Conservation (phyloP, 345 rosid species). For the Syzygium oleosum region DNA sequence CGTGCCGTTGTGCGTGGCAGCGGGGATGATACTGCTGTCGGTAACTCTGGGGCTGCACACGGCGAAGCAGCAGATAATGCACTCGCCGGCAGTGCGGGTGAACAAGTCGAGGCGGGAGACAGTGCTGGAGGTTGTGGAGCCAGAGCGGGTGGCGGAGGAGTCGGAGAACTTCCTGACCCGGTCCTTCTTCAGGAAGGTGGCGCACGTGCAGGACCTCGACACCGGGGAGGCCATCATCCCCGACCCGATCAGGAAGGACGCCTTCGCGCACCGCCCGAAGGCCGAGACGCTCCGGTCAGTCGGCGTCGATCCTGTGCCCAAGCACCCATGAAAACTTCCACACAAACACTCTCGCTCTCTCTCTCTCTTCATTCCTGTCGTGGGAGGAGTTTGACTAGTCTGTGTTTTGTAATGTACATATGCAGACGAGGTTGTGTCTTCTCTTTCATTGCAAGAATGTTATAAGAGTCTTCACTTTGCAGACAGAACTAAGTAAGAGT, state of each 20-base stretch:
- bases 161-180: slow-evolving; percentile 29
- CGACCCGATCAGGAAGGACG: slow-evolving; percentile 7
- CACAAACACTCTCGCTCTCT: not conserved
- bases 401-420: not conserved
- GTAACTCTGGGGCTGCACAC: slow-evolving; percentile 53
- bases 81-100: slow-evolving; percentile 53
- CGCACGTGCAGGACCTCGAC: slow-evolving; percentile 30
- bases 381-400: not conserved
- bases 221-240: slow-evolving; percentile 1
- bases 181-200: slow-evolving; percentile 66
- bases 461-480: not conserved
- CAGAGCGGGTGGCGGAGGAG: slow-evolving; percentile 55
- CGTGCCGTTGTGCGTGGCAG: slow-evolving; percentile 32
- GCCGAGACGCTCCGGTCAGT: slow-evolving; percentile 44
- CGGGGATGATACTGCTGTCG: slow-evolving; percentile 40
- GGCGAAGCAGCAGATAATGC: slow-evolving; percentile 39
- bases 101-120: slow-evolving; percentile 67
- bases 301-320: slow-evolving; percentile 39
- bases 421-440: not conserved
- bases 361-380: not conserved
- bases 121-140: slow-evolving; percentile 55
- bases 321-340: not conserved
- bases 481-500: not conserved
- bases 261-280: slow-evolving; percentile 14
- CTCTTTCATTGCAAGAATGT: not conserved